phyloP scores from a whole-genome alignment of 2,329 filamentous ascomycete genomes.

The Penicillium sp. region DNA sequence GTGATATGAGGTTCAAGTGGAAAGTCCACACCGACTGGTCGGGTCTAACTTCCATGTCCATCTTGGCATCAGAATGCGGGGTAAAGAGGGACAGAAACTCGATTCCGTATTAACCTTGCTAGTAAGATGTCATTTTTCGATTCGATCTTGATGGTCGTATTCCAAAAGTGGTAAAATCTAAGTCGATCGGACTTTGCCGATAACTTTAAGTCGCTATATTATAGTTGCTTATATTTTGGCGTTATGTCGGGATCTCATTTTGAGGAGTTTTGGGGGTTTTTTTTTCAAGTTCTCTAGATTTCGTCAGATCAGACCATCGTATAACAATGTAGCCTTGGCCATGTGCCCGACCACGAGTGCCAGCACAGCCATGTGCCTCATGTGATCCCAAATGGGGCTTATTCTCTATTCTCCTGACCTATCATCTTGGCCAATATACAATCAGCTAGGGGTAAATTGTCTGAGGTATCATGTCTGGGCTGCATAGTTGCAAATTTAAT shows the following conservation, averaged over 20 bases:
- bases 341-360: not conserved
- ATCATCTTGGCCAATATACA: not conserved
- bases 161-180: not conserved
- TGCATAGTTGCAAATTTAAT: not conserved
- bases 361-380: conserved; percentile 2
- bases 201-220: not conserved
- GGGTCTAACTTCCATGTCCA: conserved; percentile 1
- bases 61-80: conserved; percentile 4
- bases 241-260: not conserved
- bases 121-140: not conserved
- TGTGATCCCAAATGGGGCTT: not conserved
- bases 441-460: not conserved
- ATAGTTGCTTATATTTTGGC: no score
- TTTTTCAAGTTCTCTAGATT: no score
- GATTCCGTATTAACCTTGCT: not conserved
- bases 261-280: not conserved
- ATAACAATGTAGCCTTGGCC: not conserved
- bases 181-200: not conserved
- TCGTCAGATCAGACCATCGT: not conserved
- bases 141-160: not conserved
- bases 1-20: conserved; percentile 8
- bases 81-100: not conserved
- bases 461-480: not conserved
- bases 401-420: not conserved
- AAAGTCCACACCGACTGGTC: conserved; percentile 13